Percentiles rank a stretch among this genome's conserved stretches.
Evolutionary conservation across 2,329 filamentous ascomycete genomes (phyloP).

Genomic region (Penicillium sp.): DNA sequence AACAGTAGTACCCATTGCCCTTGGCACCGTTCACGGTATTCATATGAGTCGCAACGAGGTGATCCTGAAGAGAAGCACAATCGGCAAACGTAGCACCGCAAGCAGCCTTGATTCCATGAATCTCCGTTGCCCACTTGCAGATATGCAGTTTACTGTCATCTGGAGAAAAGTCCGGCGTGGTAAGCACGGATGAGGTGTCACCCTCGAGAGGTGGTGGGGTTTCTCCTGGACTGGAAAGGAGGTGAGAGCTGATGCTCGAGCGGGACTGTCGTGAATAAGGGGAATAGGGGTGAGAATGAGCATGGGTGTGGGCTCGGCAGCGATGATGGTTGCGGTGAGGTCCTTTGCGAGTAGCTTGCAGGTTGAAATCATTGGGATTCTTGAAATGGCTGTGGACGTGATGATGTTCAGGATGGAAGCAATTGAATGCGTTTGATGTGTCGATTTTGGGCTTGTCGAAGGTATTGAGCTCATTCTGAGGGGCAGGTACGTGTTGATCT

Average conservation of each 20-base stretch:
- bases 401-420: conserved; percentile 31
- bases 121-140: conserved; percentile 37
- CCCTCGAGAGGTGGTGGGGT: conserved; percentile 38
- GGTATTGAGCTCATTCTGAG: conserved; percentile 12
- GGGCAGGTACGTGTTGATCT: conserved; percentile 24
- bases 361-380: conserved; percentile 24
- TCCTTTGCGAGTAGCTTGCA: conserved; percentile 22
- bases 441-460: conserved; percentile 25
- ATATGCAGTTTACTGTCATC: conserved; percentile 35
- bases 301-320: conserved; percentile 33
- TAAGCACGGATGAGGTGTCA: conserved; percentile 35
- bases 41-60: conserved; percentile 39
- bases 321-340: conserved; percentile 36
- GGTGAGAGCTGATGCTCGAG: conserved; percentile 38
- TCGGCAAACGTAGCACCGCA: conserved; percentile 39
- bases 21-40: conserved; percentile 37
- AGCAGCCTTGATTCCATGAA: conserved; percentile 25
- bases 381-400: conserved; percentile 30
- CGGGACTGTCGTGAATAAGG: conserved; percentile 37
- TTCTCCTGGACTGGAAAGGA: conserved; percentile 37
- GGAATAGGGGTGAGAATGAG: conserved; percentile 34
- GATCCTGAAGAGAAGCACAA: conserved; percentile 39
- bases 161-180: conserved; percentile 33
- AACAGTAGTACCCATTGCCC: conserved; percentile 45
- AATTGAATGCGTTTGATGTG: conserved; percentile 25